Conservation (phyloP, 208 protist genomes). For the Strigomonas culicis region DNA sequence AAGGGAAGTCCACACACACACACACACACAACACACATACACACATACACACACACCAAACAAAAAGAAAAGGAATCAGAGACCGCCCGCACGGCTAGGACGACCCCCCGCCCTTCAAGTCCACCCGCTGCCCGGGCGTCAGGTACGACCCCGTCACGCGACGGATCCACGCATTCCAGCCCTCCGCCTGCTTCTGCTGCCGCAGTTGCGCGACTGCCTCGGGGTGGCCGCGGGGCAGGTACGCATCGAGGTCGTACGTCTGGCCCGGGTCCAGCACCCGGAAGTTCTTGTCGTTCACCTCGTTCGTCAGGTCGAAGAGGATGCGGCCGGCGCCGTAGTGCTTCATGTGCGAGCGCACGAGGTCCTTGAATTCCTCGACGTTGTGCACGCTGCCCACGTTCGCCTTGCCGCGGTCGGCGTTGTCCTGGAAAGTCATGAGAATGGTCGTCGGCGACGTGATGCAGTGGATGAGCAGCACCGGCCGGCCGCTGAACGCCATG, state of each 20-base stretch:
- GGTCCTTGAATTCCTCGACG: constrained; percentile 76
- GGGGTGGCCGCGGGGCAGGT: constrained; percentile 74
- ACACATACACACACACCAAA: no score
- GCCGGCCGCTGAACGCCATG: constrained; percentile 69
- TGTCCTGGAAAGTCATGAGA: constrained; percentile 87
- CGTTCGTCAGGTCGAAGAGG: constrained; percentile 74
- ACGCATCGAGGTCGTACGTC: constrained; percentile 42
- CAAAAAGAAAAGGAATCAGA: no score
- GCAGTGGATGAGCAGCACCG: constrained; percentile 82
- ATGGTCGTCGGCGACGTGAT: constrained; percentile 71
- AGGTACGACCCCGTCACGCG: constrained; percentile 29
- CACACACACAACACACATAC: no score
- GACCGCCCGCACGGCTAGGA: no score
- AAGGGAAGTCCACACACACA: no score
- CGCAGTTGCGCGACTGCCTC: constrained; percentile 12
- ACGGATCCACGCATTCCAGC: constrained; percentile 59
- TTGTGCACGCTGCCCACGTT: constrained; percentile 74
- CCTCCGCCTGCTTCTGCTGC: constrained; percentile 18
- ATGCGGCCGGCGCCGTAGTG: constrained; percentile 78
- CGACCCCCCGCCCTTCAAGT: constrained; percentile 20
- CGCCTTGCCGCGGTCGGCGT: constrained; percentile 53
- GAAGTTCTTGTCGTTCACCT: constrained; percentile 69
- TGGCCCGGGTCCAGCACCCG: constrained; percentile 59
- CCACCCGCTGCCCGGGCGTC: constrained; percentile 40
- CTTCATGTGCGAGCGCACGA: constrained; percentile 59